Evolutionary conservation across 345 rosid species (phyloP), one percentile per base, ranked within the genome.

Genomic region (Lagerstroemia speciosa): DNA sequence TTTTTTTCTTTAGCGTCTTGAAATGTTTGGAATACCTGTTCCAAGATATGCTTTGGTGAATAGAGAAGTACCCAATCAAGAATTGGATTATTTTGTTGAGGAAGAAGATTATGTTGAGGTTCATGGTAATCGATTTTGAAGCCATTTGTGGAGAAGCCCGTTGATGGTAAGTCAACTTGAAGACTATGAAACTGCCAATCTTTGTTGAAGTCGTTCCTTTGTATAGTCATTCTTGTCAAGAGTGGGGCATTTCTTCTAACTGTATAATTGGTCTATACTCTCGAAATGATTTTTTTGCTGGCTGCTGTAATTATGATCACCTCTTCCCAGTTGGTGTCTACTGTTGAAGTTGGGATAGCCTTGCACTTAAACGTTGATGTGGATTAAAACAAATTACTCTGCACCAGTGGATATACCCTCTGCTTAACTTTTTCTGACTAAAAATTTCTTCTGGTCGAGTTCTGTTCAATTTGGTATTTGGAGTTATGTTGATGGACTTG

Each of bases 71-170:
- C 89, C 97, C 34, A 68, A 84, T 81, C 87, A 92, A 83, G 94
- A 92, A 57, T 80, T 92, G 80, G 97, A 92, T 74, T 92, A 78
- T 78, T 95, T 95, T 69, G 37, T 86, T 2, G 99, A 95, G 81
- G 90, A 89, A 82, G 99, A 95, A 79, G 99, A 95, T 83, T 92
- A 83, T 84, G 90, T 95, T 67, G 99, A 95, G 78, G 97, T 95
- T 76, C 88, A 85, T 27, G 97, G 99, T 30, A 74, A 86, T 65
- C 90, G 96, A 53, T 95, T 95, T 70, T 95, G 89, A 95, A 95
- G 87, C 99, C 99, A 61, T 95, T 92, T 83, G 99, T 95, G 63
- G 99, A 95, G 83, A 95, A 95, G 85, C 99, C 99, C 14, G 80
- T 95, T 71, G 82, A 90, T 66, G 99, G 98, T 95, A 71, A 76